These are phyloP conservation scores for Thamnidium elegans DNA, from an alignment of 192 early-diverging fungal species.

Conservation along the genomic window DNA sequence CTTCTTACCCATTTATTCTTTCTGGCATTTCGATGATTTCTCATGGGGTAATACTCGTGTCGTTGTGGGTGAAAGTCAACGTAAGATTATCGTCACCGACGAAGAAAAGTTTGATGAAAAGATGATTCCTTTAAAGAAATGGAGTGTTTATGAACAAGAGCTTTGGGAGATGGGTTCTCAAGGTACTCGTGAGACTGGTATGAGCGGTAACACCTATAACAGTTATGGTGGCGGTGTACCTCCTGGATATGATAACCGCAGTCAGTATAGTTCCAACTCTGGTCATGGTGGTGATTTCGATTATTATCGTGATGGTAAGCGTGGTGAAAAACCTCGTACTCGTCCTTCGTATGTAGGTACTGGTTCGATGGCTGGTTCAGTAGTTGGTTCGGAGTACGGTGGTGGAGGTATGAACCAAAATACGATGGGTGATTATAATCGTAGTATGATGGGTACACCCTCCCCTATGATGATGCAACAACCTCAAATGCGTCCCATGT, in stretches of 20 bases:
- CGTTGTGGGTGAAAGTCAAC: constrained; percentile 67
- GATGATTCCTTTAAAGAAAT: constrained; percentile 81
- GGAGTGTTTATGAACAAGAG: constrained; percentile 85
- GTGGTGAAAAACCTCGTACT: constrained; percentile 8
- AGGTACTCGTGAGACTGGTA: constrained; percentile 42
- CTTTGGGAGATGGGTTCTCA: constrained; percentile 62
- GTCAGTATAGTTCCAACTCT: not conserved
- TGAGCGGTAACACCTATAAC: constrained; percentile 32
- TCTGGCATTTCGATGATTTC: constrained; percentile 99
- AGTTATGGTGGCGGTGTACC: not conserved
- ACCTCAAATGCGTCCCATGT: not conserved
- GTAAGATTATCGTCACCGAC: constrained; percentile 60
- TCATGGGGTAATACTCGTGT: constrained; percentile 96
- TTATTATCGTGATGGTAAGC: constrained; percentile 31
- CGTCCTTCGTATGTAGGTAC: not conserved
- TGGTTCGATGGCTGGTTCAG: not conserved
- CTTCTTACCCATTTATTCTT: constrained; percentile 90
- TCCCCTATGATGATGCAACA: not conserved
- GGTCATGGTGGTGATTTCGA: constrained; percentile 25
- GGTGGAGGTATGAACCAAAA: no score
- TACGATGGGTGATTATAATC: not conserved
- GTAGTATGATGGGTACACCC: not conserved
- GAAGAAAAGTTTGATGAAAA: constrained; percentile 85
- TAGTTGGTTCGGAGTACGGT: constrained; percentile 17
- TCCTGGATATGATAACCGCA: constrained; percentile 1